Base-by-base conservation (phyloP, 78 protist genomes). In the Monocercomonoides exilis region DNA sequence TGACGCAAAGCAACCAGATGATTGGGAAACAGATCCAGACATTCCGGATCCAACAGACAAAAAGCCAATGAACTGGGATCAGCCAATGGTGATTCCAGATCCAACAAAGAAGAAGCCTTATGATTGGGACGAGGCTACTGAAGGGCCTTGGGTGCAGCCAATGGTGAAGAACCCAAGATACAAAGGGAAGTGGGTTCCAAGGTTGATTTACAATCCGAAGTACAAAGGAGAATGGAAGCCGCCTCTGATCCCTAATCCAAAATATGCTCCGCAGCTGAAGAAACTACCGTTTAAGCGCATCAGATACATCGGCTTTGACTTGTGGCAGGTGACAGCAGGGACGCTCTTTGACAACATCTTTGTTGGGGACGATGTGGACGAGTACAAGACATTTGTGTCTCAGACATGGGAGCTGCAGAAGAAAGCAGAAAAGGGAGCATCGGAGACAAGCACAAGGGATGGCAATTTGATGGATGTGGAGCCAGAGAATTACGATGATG, bases 141-240 rank as follows among this genome's bases (percentile, higher is more conserved):
- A 84, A 29, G 86, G 86, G 4, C 77, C 6, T 5, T 84, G 86
- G 86, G 86, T 54, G 32, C 44, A 6, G 4, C 86, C 86, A 5
- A 5, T n/a, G 86, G 6, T 84, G 33, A 43, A 43, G 41, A 84
- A 84, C 6, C 86, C 86, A 5, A 21, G 43, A 33, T 84, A 92
- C 2, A 98, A 98, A 80, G 99, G 99, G 33, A 98, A 96, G 90
- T 98, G 98, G 98, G 33, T 4, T n/a, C 86, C 6, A 21, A 84
- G 43, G 77, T n/a, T 84, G 86, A 42, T 84, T 4, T 4, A 6
- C 36, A 84, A 84, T 21, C 86, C 86, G 4, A 84, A 84, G 42
- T 84, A 92, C 2, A 98, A 98, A 80, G 99, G 99, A 6, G 98
- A 95, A 89, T 98, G 98, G 98, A 98, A 96, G 94, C 94, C 96